Percentiles rank a stretch among this genome's conserved stretches.
Evolutionary conservation across 2,329 filamentous ascomycete genomes (phyloP).

Genomic region (Colletotrichum filicis): DNA sequence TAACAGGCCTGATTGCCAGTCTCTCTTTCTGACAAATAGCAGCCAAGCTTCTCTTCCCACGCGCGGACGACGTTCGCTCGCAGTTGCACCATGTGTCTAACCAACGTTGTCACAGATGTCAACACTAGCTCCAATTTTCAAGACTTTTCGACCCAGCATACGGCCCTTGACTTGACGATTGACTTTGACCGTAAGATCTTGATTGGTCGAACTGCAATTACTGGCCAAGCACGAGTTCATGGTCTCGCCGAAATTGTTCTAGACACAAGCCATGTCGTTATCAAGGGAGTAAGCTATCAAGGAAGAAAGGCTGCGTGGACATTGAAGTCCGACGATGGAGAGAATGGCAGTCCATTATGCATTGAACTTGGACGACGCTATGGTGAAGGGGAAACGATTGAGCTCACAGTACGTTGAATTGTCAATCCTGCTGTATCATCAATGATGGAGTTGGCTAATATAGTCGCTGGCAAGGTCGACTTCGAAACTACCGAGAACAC

Average conservation of each 20-base stretch:
- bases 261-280: neutral
- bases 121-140: slow-evolving; percentile 94
- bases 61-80: neutral
- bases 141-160: slow-evolving; percentile 85
- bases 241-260: neutral
- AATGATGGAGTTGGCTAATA: slow-evolving; percentile 44
- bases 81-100: neutral
- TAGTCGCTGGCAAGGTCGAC: slow-evolving; percentile 68
- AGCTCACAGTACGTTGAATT: neutral
- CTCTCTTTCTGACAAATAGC: neutral
- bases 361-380: neutral
- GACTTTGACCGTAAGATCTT: slow-evolving; percentile 85
- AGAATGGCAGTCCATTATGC: neutral
- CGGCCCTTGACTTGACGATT: slow-evolving; percentile 81
- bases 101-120: slow-evolving; percentile 71
- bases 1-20: neutral
- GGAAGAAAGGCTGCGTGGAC: neutral
- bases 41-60: neutral
- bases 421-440: neutral
- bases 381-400: neutral
- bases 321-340: neutral
- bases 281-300: neutral
- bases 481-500: slow-evolving; percentile 87
- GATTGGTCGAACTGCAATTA: slow-evolving; percentile 72
- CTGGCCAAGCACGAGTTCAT: slow-evolving; percentile 61